phyloP scores from a whole-genome alignment of 108 stramenopile genomes.

The Cyclotella atomus region DNA sequence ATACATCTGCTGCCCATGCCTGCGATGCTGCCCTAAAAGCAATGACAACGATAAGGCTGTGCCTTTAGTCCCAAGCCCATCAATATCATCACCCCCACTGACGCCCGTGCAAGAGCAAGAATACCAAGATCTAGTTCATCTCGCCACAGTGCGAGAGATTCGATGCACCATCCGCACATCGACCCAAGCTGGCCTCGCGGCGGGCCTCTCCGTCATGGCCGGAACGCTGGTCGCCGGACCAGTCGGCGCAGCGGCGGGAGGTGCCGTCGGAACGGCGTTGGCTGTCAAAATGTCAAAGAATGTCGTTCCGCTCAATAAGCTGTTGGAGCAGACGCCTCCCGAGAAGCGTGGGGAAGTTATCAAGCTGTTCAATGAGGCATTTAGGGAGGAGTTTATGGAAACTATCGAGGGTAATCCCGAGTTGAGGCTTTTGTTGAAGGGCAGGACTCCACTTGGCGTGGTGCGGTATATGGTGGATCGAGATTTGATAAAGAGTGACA shows the following conservation, averaged over 20 bases:
- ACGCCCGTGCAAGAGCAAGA: slow-evolving; percentile 19
- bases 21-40: slow-evolving; percentile 10
- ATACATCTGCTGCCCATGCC: slow-evolving; percentile 26
- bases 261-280: slow-evolving; percentile 41
- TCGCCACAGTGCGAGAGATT: slow-evolving; percentile 35
- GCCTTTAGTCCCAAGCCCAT: neutral
- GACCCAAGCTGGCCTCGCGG: slow-evolving; percentile 38
- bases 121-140: slow-evolving; percentile 31
- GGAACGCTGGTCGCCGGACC: slow-evolving; percentile 40
- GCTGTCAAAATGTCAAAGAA: slow-evolving; percentile 35
- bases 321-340: slow-evolving; percentile 32
- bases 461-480: slow-evolving; percentile 44
- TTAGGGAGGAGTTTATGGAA: slow-evolving; percentile 44
- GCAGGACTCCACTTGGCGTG: slow-evolving; percentile 30
- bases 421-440: slow-evolving; percentile 33
- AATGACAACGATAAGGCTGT: slow-evolving; percentile 6
- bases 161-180: slow-evolving; percentile 32
- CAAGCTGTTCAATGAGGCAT: slow-evolving; percentile 34
- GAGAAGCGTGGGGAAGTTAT: slow-evolving; percentile 34
- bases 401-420: slow-evolving; percentile 36
- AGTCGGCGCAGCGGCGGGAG: slow-evolving; percentile 40
- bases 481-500: slow-evolving; percentile 37
- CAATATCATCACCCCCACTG: slow-evolving; percentile 2
- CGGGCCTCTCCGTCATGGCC: slow-evolving; percentile 42
- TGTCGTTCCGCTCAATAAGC: slow-evolving; percentile 31